Evolutionary conservation across 2,329 filamentous ascomycete genomes (phyloP), one percentile per base, ranked within the genome.

Genomic region (Aureobasidium sp.): DNA sequence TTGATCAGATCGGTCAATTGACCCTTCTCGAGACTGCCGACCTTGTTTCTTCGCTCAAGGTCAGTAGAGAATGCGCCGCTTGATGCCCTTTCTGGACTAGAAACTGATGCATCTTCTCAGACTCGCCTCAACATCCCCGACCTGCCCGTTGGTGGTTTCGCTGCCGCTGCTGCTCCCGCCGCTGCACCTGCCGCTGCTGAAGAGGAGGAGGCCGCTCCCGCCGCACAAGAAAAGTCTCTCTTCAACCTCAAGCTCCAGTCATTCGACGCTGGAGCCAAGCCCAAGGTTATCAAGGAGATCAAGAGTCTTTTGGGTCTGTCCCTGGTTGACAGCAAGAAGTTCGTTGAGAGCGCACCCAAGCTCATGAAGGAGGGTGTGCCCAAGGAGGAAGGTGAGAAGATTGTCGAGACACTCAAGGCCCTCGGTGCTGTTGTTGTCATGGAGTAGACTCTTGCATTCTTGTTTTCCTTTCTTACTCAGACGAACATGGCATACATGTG

Each of bases 221-320:
- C 91, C 2, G 89, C 88, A 42, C 87, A 91, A 69, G 91, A 94
- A 77, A 96, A 97, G 85, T 97, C 93, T 4, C 84, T 99, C 65
- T 99, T 99, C 84, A 96, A 89, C 76, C 79, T 99, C 68, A 97
- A 97, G 82, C 87, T 99, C 66, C 84, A 90, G 77, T 88, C 88
- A 39, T 95, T 97, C 75, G 95, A 99, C 59, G 83, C 91, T 32
- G 83, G 79, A 56, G 81, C 93, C 67, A 99, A 99, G 83, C 91
- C 95, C 71, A 99, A 99, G 88, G 82, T 99, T 71, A 99, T 99
- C 84, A 99, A 99, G 85, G 94, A 99, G 82, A 84, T 99, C 81
- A 99, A 99, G 87, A 87, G 86, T 72, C 83, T 99, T 85, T 82
- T 99, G 64, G 94, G 94, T 47, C 79, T 99, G 74, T 95, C 90